phyloP scores from a whole-genome alignment of 768 basidiomycete species.

The Tricholoma sp. region DNA sequence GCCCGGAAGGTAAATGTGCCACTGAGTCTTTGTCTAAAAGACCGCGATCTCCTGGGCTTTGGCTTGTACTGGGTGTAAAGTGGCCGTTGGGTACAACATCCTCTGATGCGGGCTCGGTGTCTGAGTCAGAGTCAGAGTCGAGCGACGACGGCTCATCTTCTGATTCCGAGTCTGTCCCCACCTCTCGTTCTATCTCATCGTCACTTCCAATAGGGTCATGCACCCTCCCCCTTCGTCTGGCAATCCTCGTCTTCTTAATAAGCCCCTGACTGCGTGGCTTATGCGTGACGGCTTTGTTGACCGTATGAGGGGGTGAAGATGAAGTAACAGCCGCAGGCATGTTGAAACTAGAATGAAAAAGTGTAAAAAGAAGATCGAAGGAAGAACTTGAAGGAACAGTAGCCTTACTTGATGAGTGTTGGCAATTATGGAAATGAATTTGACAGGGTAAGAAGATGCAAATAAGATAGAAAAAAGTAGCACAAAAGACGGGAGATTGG shows the following conservation, averaged over 20 bases:
- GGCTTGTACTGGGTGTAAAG: conserved; percentile 65
- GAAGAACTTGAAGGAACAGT: conserved; percentile 9
- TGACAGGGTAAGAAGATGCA: conserved; percentile 11
- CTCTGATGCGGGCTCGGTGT: conserved; percentile 66
- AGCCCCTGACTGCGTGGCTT: conserved; percentile 29
- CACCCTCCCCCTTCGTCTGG: conserved; percentile 61
- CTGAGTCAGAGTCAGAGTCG: conserved; percentile 62
- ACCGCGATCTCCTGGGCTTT: conserved; percentile 45
- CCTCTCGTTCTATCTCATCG: conserved; percentile 73
- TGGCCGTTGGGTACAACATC: conserved; percentile 48
- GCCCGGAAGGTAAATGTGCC: conserved; percentile 15
- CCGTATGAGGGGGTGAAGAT: conserved; percentile 27
- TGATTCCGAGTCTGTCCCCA: conserved; percentile 67
- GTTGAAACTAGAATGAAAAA: conserved; percentile 21
- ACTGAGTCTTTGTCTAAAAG: conserved; percentile 25
- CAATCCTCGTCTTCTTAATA: conserved; percentile 38
- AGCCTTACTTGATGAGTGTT: conserved; percentile 30
- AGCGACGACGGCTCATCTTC: conserved; percentile 56
- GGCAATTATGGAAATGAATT: background rate
- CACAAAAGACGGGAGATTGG: conserved; percentile 18
- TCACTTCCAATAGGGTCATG: conserved; percentile 61
- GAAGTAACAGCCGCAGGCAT: conserved; percentile 44
- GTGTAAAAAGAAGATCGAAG: conserved; percentile 13
- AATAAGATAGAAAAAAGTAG: conserved; percentile 17
- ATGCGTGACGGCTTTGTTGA: conserved; percentile 22